phyloP scores from a whole-genome alignment of 2,329 filamentous ascomycete genomes.

The Furcasterigmium sp. region DNA sequence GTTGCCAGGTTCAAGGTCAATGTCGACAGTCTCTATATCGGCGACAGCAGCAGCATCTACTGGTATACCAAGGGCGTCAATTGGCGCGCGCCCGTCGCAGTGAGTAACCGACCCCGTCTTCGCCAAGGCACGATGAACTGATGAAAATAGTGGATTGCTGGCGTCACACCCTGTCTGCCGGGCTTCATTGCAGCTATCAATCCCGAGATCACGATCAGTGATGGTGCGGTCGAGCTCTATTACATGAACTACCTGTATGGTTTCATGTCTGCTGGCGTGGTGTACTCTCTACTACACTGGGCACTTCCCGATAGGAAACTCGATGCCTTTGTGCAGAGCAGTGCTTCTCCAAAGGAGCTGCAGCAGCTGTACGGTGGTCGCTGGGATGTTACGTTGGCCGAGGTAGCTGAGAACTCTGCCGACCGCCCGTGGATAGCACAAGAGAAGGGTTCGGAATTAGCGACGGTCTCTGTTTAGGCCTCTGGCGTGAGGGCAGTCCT shows the following conservation, averaged over 20 bases:
- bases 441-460: no score
- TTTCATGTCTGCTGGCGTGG: constrained; percentile 24
- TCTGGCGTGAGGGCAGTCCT: not conserved
- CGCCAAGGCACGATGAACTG: no score
- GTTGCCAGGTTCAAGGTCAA: constrained; percentile 27
- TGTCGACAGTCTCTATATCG: constrained; percentile 27
- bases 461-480: no score
- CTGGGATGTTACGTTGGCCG: constrained; percentile 22
- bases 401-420: constrained; percentile 3
- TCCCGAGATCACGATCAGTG: constrained; percentile 20
- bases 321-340: constrained; percentile 21
- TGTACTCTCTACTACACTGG: constrained; percentile 24
- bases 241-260: constrained; percentile 33
- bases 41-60: constrained; percentile 25
- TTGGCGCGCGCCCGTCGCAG: constrained; percentile 31
- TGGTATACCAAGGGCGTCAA: constrained; percentile 33
- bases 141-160: constrained; percentile 27
- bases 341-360: constrained; percentile 16
- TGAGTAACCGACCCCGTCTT: constrained; percentile 15
- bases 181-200: constrained; percentile 36
- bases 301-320: constrained; percentile 20
- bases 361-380: constrained; percentile 20
- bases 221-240: constrained; percentile 31
- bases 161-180: constrained; percentile 32
- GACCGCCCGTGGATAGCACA: not conserved